Conservation (phyloP, 2,329 filamentous ascomycete species). For the Hypoxylon sp. region DNA sequence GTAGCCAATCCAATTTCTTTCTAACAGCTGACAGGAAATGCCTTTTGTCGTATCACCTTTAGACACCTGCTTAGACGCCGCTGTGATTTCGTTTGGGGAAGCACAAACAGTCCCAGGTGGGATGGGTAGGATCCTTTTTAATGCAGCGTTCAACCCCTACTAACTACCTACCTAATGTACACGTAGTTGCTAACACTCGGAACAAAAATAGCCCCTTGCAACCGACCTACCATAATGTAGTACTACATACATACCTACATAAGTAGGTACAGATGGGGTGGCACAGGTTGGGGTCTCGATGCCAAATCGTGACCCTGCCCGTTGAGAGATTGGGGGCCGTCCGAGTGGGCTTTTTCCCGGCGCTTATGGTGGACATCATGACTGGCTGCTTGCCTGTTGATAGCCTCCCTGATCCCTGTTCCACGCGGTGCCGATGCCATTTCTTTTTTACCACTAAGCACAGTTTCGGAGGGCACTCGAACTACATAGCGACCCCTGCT, state of each 20-base stretch:
- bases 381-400: conserved; percentile 32
- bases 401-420: conserved; percentile 37
- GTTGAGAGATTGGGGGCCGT: conserved; percentile 23
- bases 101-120: conserved; percentile 10
- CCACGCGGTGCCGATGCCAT: conserved; percentile 30
- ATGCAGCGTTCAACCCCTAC: neutral
- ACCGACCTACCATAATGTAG: neutral
- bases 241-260: neutral
- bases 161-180: neutral
- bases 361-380: conserved; percentile 37
- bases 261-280: neutral
- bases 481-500: conserved; percentile 33
- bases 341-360: conserved; percentile 38
- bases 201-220: conserved; percentile 37
- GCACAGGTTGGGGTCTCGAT: conserved; percentile 29
- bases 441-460: conserved; percentile 38
- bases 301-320: conserved; percentile 6
- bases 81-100: conserved; percentile 9
- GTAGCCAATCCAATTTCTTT: neutral
- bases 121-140: conserved; percentile 12
- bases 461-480: conserved; percentile 28
- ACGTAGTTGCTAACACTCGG: conserved; percentile 7
- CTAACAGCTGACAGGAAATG: conserved; percentile 2
- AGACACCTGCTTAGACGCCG: conserved; percentile 16
- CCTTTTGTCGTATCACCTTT: neutral